Evolutionary conservation across 169 alveolate species (phyloP), one percentile per base, ranked within the genome.

Genomic region (Cryptosporidium ubiquitum): DNA sequence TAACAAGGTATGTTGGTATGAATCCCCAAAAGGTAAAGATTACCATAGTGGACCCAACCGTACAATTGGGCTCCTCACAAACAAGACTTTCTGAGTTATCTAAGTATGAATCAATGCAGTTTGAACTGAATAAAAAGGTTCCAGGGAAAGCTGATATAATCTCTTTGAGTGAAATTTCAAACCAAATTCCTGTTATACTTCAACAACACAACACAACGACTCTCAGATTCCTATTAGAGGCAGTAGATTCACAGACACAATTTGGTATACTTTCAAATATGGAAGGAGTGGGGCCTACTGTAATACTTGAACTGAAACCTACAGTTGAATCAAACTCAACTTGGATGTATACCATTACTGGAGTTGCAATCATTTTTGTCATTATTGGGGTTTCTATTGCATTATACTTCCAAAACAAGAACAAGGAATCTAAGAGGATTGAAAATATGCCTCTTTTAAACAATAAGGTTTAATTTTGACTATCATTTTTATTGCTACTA

Each of bases 381-480:
- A 64, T 79, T 26, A 64, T 79, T 44, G 89, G 89, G 35, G 89
- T 79, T 20, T 61, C 75, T 42, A 64, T 79, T 79, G 89, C 89
- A 9, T 16, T 79, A 23, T 79, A 79, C 49, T 61, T 79, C 61
- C 89, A 79, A 42, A 79, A 79, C 51, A 79, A 58, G 51, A 64
- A 64, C n/a, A 79, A 58, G 33, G 68, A 79, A 14, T 58, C 79
- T 64, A 68, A 79, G 40, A 58, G 5, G 69, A 39, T 16, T 42
- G 75, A 79, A n/a, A 58, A 64, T 58, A 16, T 47, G 68, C 75
- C 75, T 31, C 68, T 79, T 1, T 47, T 64, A 64, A 66, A 66
- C 23, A 79, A 79, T 31, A 79, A 79, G 55, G 89, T 79, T 20
- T 79, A 69, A 69, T 33, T 58, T 3, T 18, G 10, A 7, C 51